Conservation (phyloP, 306 rosid genomes). For the Mimosa pudica region DNA sequence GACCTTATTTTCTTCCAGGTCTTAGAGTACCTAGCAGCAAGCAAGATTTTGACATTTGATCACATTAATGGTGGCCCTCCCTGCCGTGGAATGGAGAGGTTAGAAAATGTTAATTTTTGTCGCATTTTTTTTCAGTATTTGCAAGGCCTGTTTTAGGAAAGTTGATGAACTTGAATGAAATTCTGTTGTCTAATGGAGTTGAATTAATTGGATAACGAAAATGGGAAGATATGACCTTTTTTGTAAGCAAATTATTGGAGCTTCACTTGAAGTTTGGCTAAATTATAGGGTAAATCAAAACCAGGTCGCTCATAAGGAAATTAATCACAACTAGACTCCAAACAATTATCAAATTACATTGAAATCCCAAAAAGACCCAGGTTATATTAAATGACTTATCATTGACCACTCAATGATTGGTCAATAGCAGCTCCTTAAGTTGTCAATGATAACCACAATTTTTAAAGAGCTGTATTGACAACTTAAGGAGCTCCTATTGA, state of each 20-base stretch:
- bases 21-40: constrained; percentile 74
- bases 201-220: not conserved
- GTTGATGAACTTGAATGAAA: constrained; percentile 13
- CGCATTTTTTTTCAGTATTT: not conserved
- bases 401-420: no score
- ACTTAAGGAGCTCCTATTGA: no score
- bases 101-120: constrained; percentile 29
- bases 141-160: constrained; percentile 6
- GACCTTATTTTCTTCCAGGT: constrained; percentile 57
- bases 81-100: constrained; percentile 98
- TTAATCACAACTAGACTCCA: no score
- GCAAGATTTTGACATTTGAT: constrained; percentile 78
- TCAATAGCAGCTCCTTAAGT: no score
- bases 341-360: no score
- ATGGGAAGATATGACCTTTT: constrained; percentile 18
- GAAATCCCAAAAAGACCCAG: no score
- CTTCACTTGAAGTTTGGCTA: not conserved
- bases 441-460: no score
- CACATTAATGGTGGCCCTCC: constrained; percentile 90
- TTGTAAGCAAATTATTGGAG: not conserved
- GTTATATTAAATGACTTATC: no score
- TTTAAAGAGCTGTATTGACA: no score
- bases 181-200: constrained; percentile 12
- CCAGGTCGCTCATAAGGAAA: no score
- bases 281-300: no score